Percentiles rank a stretch among this genome's conserved stretches.
Evolutionary conservation across 2,329 filamentous ascomycete genomes (phyloP).

Genomic region (Colletotrichum magnum): DNA sequence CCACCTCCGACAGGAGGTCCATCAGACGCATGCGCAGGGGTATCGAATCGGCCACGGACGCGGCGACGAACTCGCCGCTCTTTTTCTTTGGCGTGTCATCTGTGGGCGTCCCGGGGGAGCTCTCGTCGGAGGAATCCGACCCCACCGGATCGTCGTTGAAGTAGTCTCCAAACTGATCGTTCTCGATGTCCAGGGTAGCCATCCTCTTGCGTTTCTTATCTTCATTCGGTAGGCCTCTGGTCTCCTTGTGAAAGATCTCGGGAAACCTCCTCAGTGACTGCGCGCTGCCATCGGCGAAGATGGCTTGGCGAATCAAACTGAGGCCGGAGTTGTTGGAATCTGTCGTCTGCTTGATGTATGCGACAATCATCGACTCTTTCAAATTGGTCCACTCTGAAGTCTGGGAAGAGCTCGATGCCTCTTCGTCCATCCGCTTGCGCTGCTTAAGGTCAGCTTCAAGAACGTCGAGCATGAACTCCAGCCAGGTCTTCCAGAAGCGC

Average conservation of each 20-base stretch:
- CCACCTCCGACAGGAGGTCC: slow-evolving; percentile 64
- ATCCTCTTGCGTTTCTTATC: slow-evolving; percentile 66
- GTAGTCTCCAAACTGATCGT: slow-evolving; percentile 73
- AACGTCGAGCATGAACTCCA: slow-evolving; percentile 83
- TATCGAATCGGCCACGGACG: slow-evolving; percentile 67
- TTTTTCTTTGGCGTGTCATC: slow-evolving; percentile 36
- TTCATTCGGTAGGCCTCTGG: slow-evolving; percentile 57
- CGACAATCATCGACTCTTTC: slow-evolving; percentile 70
- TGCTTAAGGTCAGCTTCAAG: slow-evolving; percentile 80
- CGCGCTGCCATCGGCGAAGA: slow-evolving; percentile 76
- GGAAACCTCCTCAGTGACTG: slow-evolving; percentile 68
- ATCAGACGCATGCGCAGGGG: slow-evolving; percentile 75
- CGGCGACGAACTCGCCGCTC: slow-evolving; percentile 52
- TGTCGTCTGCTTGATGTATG: slow-evolving; percentile 66
- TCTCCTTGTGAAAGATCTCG: slow-evolving; percentile 79
- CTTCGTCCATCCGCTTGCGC: slow-evolving; percentile 64
- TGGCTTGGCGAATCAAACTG: slow-evolving; percentile 73
- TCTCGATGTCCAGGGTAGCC: slow-evolving; percentile 68
- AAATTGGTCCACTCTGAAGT: slow-evolving; percentile 43
- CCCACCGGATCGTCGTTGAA: slow-evolving; percentile 59
- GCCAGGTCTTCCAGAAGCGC: slow-evolving; percentile 85
- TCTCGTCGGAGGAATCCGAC: slow-evolving; percentile 62
- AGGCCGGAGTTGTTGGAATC: slow-evolving; percentile 61
- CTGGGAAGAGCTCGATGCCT: slow-evolving; percentile 43
- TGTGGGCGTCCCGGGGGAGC: slow-evolving; percentile 40